phyloP scores from a whole-genome alignment of 345 rosid species.

The Geranium rotundifolium region DNA sequence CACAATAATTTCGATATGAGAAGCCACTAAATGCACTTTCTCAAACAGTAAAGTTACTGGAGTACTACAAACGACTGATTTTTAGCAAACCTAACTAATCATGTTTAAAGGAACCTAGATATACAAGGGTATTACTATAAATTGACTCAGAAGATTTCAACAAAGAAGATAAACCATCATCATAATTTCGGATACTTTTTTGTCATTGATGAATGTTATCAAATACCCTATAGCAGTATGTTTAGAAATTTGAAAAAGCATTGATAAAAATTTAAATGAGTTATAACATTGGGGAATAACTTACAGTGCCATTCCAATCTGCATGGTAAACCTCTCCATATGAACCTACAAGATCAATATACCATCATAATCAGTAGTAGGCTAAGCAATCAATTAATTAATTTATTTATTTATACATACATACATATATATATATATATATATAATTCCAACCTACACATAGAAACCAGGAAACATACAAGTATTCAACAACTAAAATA shows the following conservation, averaged over 20 bases:
- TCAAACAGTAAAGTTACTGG: too few species aligned
- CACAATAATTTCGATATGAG: too few species aligned
- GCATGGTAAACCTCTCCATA: constrained; percentile 89
- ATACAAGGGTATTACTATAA: background rate
- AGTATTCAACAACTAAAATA: too few species aligned
- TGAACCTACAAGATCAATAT: constrained; percentile 54
- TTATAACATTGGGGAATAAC: constrained; percentile 19
- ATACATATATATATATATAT: too few species aligned
- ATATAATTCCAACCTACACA: background rate
- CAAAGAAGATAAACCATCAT: too few species aligned
- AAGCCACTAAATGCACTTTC: too few species aligned
- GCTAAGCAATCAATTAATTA: background rate
- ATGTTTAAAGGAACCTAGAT: background rate
- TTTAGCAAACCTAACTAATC: too few species aligned
- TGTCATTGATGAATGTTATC: background rate
- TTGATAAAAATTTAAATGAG: background rate
- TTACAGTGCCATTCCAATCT: constrained; percentile 94
- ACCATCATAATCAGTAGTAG: background rate
- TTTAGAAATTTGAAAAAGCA: background rate
- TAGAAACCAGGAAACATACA: background rate
- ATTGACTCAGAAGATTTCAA: background rate
- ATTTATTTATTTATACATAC: too few species aligned
- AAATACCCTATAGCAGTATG: background rate
- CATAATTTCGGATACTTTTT: background rate
- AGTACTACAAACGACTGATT: too few species aligned